Base-by-base conservation (phyloP, 495 filamentous ascomycete genomes). In the Achaetomiella virescens region DNA sequence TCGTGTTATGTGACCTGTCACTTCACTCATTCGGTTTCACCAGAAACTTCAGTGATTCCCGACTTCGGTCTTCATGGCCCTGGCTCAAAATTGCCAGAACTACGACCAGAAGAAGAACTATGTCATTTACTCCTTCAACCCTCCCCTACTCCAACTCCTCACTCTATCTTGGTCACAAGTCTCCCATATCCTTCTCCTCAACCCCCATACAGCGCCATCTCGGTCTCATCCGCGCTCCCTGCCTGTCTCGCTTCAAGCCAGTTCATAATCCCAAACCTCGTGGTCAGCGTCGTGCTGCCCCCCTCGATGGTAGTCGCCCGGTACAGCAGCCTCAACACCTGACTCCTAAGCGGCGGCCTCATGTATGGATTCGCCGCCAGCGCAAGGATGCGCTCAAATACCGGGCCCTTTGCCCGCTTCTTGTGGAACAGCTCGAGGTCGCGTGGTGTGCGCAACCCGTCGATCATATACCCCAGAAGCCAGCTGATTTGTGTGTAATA, bases 371-470 rank as follows among this genome's bases (percentile, higher is more conserved):
- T 89, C 40, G 75, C 77, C 50, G 87, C 88, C 43, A 92, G 72
- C 2, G 81, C 79, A 38, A 96, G 79, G 21, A 95, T 63, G 49
- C 84, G 81, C 70, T 95, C 90, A 54, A 96, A 86, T 11, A 95
- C 78, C 6, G 68, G 64, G 0, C 68, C 68, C 40, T 48, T 48
- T 11, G 48, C 53, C 44, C 85, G 84, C 38, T 86, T 81, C 47
- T 83, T 84, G 51, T 90, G 85, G 70, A 91, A 93, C n/a, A 93
- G 76, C 17, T 86, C 81, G 69, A 97, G 77, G 64, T 97, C 93
- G 72, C 58, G 58, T 2, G 69, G 58, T 6, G 72, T 72, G 4
- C 71, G 69, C 38, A 82, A 52, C 29, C 86, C 85, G 57, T 86
- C 83, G 22, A 87, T 71, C 12, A 97, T 79, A 33, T 88, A 78